Base-by-base conservation (phyloP, 1,284 basidiomycete species). In the Fistulina hepatica region DNA sequence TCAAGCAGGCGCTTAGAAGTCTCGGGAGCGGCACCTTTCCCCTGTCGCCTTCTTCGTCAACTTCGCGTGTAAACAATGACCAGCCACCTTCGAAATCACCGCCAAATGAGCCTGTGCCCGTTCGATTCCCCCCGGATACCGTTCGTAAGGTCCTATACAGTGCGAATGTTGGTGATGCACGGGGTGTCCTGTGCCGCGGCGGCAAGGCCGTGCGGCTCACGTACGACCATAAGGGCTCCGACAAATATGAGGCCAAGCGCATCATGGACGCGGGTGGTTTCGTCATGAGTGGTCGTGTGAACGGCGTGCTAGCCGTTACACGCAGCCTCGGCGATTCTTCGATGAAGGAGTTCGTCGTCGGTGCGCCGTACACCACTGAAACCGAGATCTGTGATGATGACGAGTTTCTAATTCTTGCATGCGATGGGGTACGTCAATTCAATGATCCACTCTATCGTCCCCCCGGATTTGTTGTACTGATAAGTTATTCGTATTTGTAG, bases 341-440 rank as follows among this genome's bases (percentile, higher is more conserved):
- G 6, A 98, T 99, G 94, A 99, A 99, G 61, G 94, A 98, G 53
- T 99, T 95, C 55, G 94, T 99, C 6, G 94, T 98, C 30, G 95
- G 95, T 1, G 76, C 89, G 24, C 95, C 95, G 8, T 99, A 97
- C 59, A 99, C 95, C 11, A 98, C 95, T 12, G 92, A 97, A 59
- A 97, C 94, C 5, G 80, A 82, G 44, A 64, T 99, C 13, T 82
- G 78, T 39, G 79, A 86, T 9, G 81, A 90, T 8, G 95, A 99
- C 57, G 89, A 95, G 55, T 93, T 94, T 61, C 57, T 99, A 40
- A 91, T 99, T 46, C 69, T 98, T 39, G 95, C 95, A 20, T 99
- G 95, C 55, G 95, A 99, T 60, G 95, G 95, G 45, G 93, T 95
- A 58, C 52, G 86, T 74, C n/a, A n/a, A n/a, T n/a, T n/a, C n/a